These are phyloP conservation scores for Cutaneotrichosporon arboriforme DNA, from an alignment of 1,284 basidiomycete species.

Conservation along the genomic window DNA sequence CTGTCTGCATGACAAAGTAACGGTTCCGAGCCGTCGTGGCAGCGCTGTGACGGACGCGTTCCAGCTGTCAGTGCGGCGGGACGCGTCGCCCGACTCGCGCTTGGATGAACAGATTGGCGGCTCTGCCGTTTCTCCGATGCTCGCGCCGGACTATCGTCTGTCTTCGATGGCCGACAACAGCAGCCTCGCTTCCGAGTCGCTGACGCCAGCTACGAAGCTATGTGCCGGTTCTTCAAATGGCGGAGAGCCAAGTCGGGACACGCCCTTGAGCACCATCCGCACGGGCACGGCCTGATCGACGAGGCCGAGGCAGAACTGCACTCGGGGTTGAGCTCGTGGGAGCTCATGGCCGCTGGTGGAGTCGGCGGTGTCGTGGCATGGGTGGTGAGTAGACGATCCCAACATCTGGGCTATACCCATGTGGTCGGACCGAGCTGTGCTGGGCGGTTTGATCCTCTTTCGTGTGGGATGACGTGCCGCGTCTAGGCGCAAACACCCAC, in stretches of 20 bases:
- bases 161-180: too few species aligned
- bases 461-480: too few species aligned
- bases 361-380: conserved; percentile 58
- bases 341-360: conserved; percentile 68
- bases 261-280: conserved; percentile 5
- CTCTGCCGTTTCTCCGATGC: too few species aligned
- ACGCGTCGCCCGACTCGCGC: too few species aligned
- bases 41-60: too few species aligned
- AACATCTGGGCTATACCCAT: neutral
- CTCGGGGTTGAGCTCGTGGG: conserved; percentile 55
- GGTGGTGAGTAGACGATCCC: conserved; percentile 31
- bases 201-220: conserved; percentile 60
- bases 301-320: conserved; percentile 53
- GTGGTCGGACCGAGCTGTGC: too few species aligned
- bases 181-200: neutral
- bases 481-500: neutral
- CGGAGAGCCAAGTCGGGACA: conserved; percentile 13
- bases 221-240: conserved; percentile 57
- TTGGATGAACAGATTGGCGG: too few species aligned
- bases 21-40: too few species aligned
- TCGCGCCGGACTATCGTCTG: too few species aligned
- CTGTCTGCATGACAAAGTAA: too few species aligned
- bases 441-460: too few species aligned
- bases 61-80: too few species aligned
- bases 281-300: conserved; percentile 45